Base-by-base conservation (phyloP, 306 rosid genomes). In the Carpinus viminea region DNA sequence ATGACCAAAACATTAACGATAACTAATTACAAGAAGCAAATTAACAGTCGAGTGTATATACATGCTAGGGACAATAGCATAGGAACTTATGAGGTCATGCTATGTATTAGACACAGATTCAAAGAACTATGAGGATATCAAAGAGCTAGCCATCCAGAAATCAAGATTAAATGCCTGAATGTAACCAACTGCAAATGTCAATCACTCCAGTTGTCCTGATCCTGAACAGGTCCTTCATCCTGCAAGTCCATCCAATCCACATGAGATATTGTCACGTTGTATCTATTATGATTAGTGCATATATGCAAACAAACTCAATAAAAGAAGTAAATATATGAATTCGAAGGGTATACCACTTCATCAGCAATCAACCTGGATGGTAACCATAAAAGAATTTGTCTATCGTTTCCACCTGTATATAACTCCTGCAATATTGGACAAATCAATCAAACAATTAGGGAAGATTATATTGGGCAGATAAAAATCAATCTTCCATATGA, bases 371-470 rank as follows among this genome's bases (percentile, higher is more conserved):
- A 65, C 61, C 83, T 88, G 46, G 96, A 78, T 15, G 99, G 96
- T 12, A 93, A 88, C 98, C 99, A 95, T 53, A 93, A 93, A 45
- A 95, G 88, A 84, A 95, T 91, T 85, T 93, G 93, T 71, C 93
- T 92, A 74, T 95, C 99, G 46, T 91, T 90, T 81, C 99, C 97
- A 73, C 99, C 98, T 0, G 98, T 91, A 86, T 90, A 95, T 71
- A 95, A 84, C 77, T 93, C 98, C 99, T 95, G 88, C 66, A 70
- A 82, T 50, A 66, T 36, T 53, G 62, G 28, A 38, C 71, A 43
- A 73, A 71, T 26, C 41, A 59, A 69, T 43, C 17, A 64, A 52
- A 57, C 69, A 47, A 62, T 60, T 73, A 70, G 62, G 55, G 31
- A 36, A 55, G 34, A 56, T 28, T 46, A 46, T 74, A 73, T 26